Base-by-base conservation (phyloP, 129 eudicot species). In the Pulicaria dysenterica region DNA sequence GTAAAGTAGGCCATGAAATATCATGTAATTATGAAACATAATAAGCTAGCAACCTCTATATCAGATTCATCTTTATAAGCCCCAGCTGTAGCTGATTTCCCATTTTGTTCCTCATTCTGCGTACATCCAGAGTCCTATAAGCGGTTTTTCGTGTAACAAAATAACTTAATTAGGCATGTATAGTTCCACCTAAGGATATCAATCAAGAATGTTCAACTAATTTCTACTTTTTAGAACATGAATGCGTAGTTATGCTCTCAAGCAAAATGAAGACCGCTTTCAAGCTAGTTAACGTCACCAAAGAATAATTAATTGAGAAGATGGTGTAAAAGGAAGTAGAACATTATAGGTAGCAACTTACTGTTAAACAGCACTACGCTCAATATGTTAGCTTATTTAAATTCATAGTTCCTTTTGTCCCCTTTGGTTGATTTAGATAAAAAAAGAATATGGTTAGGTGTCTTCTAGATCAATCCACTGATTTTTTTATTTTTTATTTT, bases 381-480 rank as follows among this genome's bases (percentile, higher is more conserved):
- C 41, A 11, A 41, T 43, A 43, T 55, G 53, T 42, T 7, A 45
- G 56, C 57, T 43, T 13, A 44, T 17, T 13, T 55, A 41, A 13
- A 42, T n/a, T 11, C 17, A 15, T 24, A 13, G 58, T 19, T 72
- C 5, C 12, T 58, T 0, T 37, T 47, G 19, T 42, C 31, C 56
- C n/a, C 44, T 70, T 70, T 71, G 47, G 41, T 72, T 58, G 69
- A 45, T 14, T n/a, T 72, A 43, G 45, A n/a, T n/a, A n/a, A n/a
- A 36, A 72, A 31, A 71, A 13, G 3, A 34, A 11, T 41, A 34
- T 5, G 10, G 16, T 64, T 45, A 64, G 9, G 56, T 42, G 64
- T 51, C 64, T 64, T 65, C 64, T 54, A 47, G 55, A 75, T 56
- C 46, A 31, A 64, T 58, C 47, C 53, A 64, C 73, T 64, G 57